phyloP scores from a whole-genome alignment of 176 grass and related monocot species.

The Cenchrus fungigraminus region DNA sequence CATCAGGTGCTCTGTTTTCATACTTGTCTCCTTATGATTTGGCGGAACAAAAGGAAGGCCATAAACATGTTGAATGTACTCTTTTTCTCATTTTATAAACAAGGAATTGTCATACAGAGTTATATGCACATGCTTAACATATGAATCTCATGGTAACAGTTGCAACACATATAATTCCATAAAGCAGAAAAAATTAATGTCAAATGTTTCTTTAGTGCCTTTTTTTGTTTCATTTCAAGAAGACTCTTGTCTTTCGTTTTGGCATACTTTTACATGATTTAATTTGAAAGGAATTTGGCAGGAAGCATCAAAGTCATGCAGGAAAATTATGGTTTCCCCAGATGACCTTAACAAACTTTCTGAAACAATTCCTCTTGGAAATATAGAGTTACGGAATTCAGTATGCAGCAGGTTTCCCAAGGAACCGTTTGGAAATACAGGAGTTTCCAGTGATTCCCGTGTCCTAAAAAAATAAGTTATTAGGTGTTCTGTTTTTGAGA shows the following conservation, averaged over 20 bases:
- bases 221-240: neutral
- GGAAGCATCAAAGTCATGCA: too few relatives aligned
- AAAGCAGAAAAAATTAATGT: neutral
- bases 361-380: too few relatives aligned
- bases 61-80: neutral
- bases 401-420: too few relatives aligned
- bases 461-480: too few relatives aligned
- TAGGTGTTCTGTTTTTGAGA: neutral
- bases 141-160: neutral
- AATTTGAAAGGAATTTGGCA: too few relatives aligned
- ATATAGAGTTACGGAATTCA: too few relatives aligned
- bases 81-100: neutral
- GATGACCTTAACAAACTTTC: too few relatives aligned
- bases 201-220: neutral
- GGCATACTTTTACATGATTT: too few relatives aligned
- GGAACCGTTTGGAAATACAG: too few relatives aligned
- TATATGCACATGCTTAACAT: too few relatives aligned
- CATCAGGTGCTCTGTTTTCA: neutral
- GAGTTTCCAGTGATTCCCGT: too few relatives aligned
- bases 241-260: neutral
- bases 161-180: neutral
- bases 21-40: constrained; percentile 18
- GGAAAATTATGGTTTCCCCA: too few relatives aligned
- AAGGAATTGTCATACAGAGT: neutral
- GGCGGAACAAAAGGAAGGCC: neutral